A percentile compares a stretch with the other conserved stretches of the same genome.
Conservation (phyloP, 2,329 filamentous ascomycete genomes). For the Bipolaris cookei region DNA sequence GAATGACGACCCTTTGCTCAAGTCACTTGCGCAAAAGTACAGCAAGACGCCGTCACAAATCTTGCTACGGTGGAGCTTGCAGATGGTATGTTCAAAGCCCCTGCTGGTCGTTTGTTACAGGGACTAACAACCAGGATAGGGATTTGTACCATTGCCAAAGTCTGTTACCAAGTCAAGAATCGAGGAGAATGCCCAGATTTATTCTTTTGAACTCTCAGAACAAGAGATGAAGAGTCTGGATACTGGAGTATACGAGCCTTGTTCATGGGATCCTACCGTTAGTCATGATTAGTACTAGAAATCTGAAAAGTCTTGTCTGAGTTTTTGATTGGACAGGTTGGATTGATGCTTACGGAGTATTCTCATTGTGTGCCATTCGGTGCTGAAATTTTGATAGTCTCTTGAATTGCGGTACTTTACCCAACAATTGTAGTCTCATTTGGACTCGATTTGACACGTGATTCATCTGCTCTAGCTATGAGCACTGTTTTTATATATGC, state of each 20-base stretch:
- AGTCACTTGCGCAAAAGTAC: conserved; percentile 61
- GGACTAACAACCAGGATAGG: conserved; percentile 45
- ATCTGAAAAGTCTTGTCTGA: neutral
- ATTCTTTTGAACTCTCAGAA: conserved; percentile 64
- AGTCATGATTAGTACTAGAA: conserved; percentile 44
- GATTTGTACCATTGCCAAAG: conserved; percentile 68
- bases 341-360: neutral
- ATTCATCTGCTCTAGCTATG: neutral
- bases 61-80: conserved; percentile 64
- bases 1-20: conserved; percentile 61
- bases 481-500: neutral
- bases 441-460: neutral
- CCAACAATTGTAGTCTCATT: neutral
- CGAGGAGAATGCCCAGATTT: conserved; percentile 65
- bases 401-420: neutral
- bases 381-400: too few relatives aligned
- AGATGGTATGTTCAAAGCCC: conserved; percentile 36
- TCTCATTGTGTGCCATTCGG: too few relatives aligned
- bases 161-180: conserved; percentile 66
- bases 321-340: neutral
- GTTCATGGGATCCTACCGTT: conserved; percentile 64
- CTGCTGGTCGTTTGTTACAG: too few relatives aligned
- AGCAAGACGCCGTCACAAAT: conserved; percentile 65
- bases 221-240: conserved; percentile 65
- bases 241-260: conserved; percentile 62